phyloP scores from a whole-genome alignment of 2,329 filamentous ascomycete species.

The Pestalotiopsis sp. region DNA sequence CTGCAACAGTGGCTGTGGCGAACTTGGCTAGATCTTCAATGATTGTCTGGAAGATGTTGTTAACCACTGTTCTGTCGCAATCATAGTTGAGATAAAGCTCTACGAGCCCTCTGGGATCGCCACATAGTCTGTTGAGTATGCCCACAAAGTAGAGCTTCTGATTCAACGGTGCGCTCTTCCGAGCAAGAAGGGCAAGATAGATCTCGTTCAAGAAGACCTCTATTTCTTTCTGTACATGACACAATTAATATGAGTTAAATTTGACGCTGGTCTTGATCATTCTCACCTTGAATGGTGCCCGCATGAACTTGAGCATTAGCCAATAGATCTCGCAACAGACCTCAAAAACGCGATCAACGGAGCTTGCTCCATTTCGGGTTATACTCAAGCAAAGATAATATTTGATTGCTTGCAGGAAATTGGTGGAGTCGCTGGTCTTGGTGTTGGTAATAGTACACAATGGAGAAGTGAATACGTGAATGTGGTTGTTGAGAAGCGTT shows the following conservation, averaged over 20 bases:
- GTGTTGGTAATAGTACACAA: conserved; percentile 91
- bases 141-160: conserved; percentile 93
- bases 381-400: conserved; percentile 96
- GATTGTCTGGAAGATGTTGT: conserved; percentile 95
- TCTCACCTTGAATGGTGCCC: conserved; percentile 85
- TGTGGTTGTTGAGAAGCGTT: conserved; percentile 92
- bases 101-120: conserved; percentile 85
- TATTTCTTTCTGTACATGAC: conserved; percentile 75
- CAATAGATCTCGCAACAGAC: conserved; percentile 97
- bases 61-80: conserved; percentile 92
- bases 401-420: conserved; percentile 92
- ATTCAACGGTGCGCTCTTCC: conserved; percentile 80
- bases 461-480: conserved; percentile 86
- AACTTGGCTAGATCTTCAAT: conserved; percentile 93
- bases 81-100: conserved; percentile 98
- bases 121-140: conserved; percentile 80
- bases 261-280: neutral
- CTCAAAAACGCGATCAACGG: conserved; percentile 89
- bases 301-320: conserved; percentile 93
- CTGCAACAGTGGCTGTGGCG: conserved; percentile 75
- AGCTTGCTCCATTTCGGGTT: conserved; percentile 92
- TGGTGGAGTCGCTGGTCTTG: conserved; percentile 84
- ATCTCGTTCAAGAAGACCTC: conserved; percentile 98
- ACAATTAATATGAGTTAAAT: conserved; percentile 26
- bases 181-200: conserved; percentile 88